Evolutionary conservation across 1,284 basidiomycete genomes (phyloP).

Genomic region (Kwoniella shivajii): DNA sequence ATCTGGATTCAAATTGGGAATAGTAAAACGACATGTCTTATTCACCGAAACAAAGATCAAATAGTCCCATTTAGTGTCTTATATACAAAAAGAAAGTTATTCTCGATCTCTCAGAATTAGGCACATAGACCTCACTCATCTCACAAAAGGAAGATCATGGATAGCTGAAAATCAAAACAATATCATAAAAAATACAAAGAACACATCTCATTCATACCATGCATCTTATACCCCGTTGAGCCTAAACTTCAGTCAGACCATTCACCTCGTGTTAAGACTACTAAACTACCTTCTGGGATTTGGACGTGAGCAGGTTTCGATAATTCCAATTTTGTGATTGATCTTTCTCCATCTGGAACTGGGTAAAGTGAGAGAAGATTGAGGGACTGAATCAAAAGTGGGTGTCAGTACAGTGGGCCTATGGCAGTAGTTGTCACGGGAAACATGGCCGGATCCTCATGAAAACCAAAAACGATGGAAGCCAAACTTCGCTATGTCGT

Average conservation of each 20-base stretch:
- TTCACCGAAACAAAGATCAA: conserved; percentile 71
- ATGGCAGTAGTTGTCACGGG: not conserved
- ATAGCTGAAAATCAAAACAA: not conserved
- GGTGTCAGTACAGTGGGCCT: not conserved
- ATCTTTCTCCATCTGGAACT: conserved; percentile 7
- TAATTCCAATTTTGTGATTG: conserved; percentile 18
- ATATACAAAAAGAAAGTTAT: not conserved
- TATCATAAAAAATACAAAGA: not conserved
- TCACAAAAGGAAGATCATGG: not conserved
- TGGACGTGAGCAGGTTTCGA: conserved; percentile 19
- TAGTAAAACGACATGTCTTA: conserved; percentile 71
- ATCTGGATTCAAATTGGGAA: not conserved
- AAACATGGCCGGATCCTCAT: too few relatives aligned
- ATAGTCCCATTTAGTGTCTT: conserved; percentile 31
- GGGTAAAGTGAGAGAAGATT: conserved; percentile 21
- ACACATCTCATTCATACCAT: conserved; percentile 19
- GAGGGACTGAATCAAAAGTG: conserved; percentile 13
- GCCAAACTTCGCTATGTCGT: too few relatives aligned
- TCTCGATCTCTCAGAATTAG: not conserved
- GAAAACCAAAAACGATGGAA: too few relatives aligned
- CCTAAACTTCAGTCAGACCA: not conserved
- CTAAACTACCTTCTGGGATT: conserved; percentile 26
- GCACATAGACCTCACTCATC: not conserved
- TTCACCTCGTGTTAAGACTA: conserved; percentile 28
- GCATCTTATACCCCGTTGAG: conserved; percentile 24